A percentile compares a stretch with the other conserved stretches of the same genome.
Conservation (phyloP, 345 rosid genomes). For the Salix dunnii region DNA sequence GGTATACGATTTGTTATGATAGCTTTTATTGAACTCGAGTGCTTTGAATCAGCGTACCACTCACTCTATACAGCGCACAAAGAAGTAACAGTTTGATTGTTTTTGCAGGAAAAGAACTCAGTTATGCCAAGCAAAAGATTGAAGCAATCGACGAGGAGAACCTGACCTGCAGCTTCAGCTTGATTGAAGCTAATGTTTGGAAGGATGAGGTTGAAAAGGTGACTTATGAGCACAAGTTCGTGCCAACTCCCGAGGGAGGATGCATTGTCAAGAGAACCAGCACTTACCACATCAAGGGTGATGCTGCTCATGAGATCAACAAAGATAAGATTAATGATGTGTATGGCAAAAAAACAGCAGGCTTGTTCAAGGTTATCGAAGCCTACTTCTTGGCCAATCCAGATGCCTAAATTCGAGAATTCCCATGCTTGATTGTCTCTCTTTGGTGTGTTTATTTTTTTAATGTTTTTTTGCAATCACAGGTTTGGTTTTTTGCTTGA, state of each 20-base stretch:
- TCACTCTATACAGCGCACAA: no score
- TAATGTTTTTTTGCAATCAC: no score
- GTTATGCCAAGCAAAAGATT: background rate
- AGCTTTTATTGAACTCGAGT: no score
- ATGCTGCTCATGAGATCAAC: background rate
- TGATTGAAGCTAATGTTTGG: background rate
- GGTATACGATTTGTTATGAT: background rate
- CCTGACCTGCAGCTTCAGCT: background rate
- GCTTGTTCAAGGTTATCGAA: conserved; percentile 1
- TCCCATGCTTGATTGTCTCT: background rate
- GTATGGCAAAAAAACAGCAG: background rate
- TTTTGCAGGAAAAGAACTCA: background rate
- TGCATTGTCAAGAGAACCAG: background rate
- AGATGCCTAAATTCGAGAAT: background rate
- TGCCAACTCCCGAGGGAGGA: conserved; percentile 1
- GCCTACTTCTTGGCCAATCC: conserved; percentile 1
- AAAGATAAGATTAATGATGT: background rate
- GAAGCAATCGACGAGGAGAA: background rate
- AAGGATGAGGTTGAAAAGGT: background rate
- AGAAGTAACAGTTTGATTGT: background rate
- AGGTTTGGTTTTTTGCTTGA: no score
- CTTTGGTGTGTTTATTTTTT: no score
- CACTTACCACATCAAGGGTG: background rate
- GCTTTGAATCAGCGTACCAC: background rate
- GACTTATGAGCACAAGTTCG: background rate